Evolutionary conservation across 371 early-diverging fungal species (phyloP).

Genomic region (Lichtheimia hyalospora): DNA sequence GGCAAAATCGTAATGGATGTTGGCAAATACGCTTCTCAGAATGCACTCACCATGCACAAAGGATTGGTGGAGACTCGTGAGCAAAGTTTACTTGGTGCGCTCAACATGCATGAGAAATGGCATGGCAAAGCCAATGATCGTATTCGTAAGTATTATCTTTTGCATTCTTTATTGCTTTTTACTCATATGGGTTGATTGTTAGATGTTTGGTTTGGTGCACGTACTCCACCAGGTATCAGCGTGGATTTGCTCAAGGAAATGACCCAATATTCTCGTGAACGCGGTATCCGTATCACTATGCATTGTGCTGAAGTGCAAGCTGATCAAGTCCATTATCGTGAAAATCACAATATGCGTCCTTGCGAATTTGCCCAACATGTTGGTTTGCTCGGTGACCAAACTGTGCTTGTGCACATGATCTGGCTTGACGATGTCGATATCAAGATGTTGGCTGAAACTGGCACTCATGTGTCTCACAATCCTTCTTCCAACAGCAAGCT

Average conservation of each 20-base stretch:
- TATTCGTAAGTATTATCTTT: conserved; percentile 16
- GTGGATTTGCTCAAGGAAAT: conserved; percentile 26
- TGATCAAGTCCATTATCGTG: conserved; percentile 19
- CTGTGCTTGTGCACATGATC: conserved; percentile 26
- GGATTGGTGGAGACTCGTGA: conserved; percentile 27
- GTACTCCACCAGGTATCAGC: conserved; percentile 26
- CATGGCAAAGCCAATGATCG: conserved; percentile 29
- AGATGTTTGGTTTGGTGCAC: conserved; percentile 31
- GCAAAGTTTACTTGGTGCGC: conserved; percentile 20
- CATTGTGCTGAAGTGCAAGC: conserved; percentile 29
- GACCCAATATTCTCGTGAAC: conserved; percentile 21
- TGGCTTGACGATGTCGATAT: conserved; percentile 23
- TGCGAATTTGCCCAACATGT: conserved; percentile 23
- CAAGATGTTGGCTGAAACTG: conserved; percentile 19
- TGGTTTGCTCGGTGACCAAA: conserved; percentile 17
- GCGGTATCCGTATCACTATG: conserved; percentile 26
- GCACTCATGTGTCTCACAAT: conserved; percentile 24
- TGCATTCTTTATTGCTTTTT: neutral
- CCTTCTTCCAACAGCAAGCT: conserved; percentile 26
- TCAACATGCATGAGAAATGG: conserved; percentile 25
- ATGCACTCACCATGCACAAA: conserved; percentile 22
- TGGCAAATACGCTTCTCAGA: conserved; percentile 24
- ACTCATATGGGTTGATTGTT: neutral
- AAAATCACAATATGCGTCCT: conserved; percentile 21
- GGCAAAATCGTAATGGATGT: conserved; percentile 29